phyloP scores from a whole-genome alignment of 768 basidiomycete species.

The Pulveroboletus sp. region DNA sequence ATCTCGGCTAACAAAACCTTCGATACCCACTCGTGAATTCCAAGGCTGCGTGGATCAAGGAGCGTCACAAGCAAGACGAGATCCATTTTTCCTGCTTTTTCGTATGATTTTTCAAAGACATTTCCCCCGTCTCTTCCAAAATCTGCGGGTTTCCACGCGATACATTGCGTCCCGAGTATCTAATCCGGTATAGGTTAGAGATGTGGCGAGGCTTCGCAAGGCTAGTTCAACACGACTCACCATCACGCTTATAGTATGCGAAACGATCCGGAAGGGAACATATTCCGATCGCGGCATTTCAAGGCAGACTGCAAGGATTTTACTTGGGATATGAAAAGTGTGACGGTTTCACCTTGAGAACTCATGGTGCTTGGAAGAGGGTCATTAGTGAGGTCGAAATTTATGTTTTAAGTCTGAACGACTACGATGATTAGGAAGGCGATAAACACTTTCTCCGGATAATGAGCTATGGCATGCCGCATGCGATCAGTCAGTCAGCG shows the following conservation, averaged over 20 bases:
- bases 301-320: not conserved
- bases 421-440: too few relatives aligned
- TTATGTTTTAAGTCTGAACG: too few relatives aligned
- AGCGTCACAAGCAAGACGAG: conserved; percentile 30
- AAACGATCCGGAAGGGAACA: not conserved
- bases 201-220: too few relatives aligned
- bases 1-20: conserved; percentile 20
- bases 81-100: conserved; percentile 47
- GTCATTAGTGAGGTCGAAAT: too few relatives aligned
- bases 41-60: conserved; percentile 29
- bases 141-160: conserved; percentile 37
- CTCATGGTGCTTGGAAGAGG: too few relatives aligned
- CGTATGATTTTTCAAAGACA: conserved; percentile 43
- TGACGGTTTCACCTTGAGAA: not conserved
- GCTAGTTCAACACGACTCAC: not conserved
- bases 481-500: too few relatives aligned
- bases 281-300: not conserved
- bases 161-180: conserved; percentile 21
- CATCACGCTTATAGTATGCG: not conserved
- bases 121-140: conserved; percentile 38
- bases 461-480: too few relatives aligned
- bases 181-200: not conserved
- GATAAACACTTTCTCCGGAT: too few relatives aligned
- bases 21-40: conserved; percentile 21
- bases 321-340: not conserved